These are phyloP conservation scores for Termitomyces titanicus DNA, from an alignment of 768 basidiomycete genomes.

Conservation along the genomic window DNA sequence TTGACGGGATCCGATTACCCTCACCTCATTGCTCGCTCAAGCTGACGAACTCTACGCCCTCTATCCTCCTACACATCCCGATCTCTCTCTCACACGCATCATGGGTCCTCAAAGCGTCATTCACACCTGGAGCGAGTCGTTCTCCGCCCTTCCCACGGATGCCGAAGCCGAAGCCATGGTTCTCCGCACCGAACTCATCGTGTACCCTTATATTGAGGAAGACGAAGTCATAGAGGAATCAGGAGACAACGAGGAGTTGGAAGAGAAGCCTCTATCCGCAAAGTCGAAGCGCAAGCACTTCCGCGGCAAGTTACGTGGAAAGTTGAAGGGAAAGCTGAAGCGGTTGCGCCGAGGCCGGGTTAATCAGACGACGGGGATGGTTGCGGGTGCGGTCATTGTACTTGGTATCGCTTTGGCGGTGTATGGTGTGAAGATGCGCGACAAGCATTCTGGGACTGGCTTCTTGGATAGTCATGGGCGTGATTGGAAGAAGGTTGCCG, in stretches of 20 bases:
- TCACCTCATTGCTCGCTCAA: constrained; percentile 48
- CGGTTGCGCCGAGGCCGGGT: constrained; percentile 18
- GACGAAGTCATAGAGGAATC: constrained; percentile 20
- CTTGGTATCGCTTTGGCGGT: constrained; percentile 69
- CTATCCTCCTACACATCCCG: constrained; percentile 60
- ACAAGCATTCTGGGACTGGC: constrained; percentile 11
- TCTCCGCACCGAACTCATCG: constrained; percentile 47
- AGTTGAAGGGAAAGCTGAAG: constrained; percentile 15
- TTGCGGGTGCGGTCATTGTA: constrained; percentile 65
- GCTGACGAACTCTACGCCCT: constrained; percentile 56
- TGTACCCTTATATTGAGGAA: constrained; percentile 45
- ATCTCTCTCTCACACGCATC: constrained; percentile 49
- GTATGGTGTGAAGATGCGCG: constrained; percentile 38
- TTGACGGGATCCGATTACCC: constrained; percentile 15
- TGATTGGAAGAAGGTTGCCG: constrained; percentile 24
- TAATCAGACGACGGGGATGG: constrained; percentile 40
- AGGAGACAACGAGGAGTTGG: constrained; percentile 14
- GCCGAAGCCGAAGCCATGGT: constrained; percentile 62
- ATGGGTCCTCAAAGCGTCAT: constrained; percentile 80
- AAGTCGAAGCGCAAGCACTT: constrained; percentile 13
- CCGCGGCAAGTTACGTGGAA: constrained; percentile 15
- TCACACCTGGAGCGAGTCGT: constrained; percentile 65
- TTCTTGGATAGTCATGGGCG: constrained; percentile 20
- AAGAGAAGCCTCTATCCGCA: constrained; percentile 3
- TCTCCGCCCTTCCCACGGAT: constrained; percentile 41